Evolutionary conservation across 345 rosid species (phyloP).

Genomic region (Mangifera indica): DNA sequence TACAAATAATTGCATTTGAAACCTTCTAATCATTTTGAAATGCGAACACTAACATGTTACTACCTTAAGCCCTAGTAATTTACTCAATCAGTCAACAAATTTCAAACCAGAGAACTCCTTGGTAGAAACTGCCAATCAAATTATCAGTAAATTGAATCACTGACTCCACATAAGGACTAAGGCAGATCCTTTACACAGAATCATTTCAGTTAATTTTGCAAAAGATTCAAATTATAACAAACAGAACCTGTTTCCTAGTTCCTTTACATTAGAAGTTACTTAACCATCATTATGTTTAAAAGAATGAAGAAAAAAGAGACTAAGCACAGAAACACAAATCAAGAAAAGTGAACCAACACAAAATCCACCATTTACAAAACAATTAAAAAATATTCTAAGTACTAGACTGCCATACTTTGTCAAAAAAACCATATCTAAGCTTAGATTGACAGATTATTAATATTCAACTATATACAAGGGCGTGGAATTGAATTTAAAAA

Average conservation of each 20-base stretch:
- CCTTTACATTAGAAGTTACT: background rate
- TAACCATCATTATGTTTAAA: background rate
- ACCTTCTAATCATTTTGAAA: background rate
- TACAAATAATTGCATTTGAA: background rate
- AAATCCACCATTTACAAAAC: background rate
- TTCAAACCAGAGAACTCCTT: background rate
- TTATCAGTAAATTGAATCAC: background rate
- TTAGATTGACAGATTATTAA: background rate
- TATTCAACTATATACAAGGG: background rate
- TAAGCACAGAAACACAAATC: background rate
- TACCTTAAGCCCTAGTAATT: background rate
- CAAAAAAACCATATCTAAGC: background rate
- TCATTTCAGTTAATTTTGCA: background rate
- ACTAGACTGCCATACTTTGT: background rate
- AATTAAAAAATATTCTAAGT: background rate
- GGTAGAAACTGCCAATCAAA: background rate
- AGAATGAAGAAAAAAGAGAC: background rate
- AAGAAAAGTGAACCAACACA: background rate
- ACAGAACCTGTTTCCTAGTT: background rate
- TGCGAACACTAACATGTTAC: background rate
- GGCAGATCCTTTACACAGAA: background rate
- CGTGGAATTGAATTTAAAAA: slow-evolving; percentile 1
- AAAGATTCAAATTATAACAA: background rate
- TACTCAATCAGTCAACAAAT: slow-evolving; percentile 4
- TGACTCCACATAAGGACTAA: background rate